A percentile compares a stretch with the other conserved stretches of the same genome.
These are phyloP conservation scores for Trifolium pratense DNA, from an alignment of 306 rosid genomes.

Conservation along the genomic window DNA sequence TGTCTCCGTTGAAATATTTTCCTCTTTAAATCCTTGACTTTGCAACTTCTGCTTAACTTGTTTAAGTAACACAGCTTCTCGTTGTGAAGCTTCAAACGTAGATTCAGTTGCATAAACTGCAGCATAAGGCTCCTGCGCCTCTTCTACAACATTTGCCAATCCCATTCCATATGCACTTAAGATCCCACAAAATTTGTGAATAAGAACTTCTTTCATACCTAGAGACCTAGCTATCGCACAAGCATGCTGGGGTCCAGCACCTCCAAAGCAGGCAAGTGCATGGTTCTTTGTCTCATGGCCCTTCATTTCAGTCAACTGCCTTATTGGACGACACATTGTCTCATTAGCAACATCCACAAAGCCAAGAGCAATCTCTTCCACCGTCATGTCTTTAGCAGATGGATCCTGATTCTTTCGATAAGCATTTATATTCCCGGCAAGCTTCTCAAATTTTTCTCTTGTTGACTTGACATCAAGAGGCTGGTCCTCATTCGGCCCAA, in stretches of 20 bases:
- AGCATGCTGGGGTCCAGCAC: slow-evolving; percentile 98
- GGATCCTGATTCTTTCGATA: slow-evolving; percentile 69
- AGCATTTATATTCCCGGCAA: slow-evolving; percentile 71
- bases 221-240: slow-evolving; percentile 94
- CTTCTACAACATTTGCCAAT: slow-evolving; percentile 96
- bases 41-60: slow-evolving; percentile 76
- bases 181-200: slow-evolving; percentile 91
- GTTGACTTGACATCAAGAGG: slow-evolving; percentile 77
- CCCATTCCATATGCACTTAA: slow-evolving; percentile 99
- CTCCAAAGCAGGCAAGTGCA: slow-evolving; percentile 98
- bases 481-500: slow-evolving; percentile 83
- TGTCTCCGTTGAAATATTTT: slow-evolving; percentile 65
- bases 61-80: slow-evolving; percentile 65
- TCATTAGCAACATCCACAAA: slow-evolving; percentile 95
- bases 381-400: slow-evolving; percentile 73
- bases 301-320: slow-evolving; percentile 97
- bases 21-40: slow-evolving; percentile 79
- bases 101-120: slow-evolving; percentile 72
- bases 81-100: slow-evolving; percentile 57
- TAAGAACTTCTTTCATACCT: slow-evolving; percentile 90
- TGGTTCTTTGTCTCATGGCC: slow-evolving; percentile 95
- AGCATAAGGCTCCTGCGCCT: slow-evolving; percentile 87
- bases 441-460: slow-evolving; percentile 72
- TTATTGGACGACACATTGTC: slow-evolving; percentile 95
- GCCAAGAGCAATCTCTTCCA: slow-evolving; percentile 85